phyloP scores from a whole-genome alignment of 192 early-diverging fungal genomes.

The Coemansia interrupta region DNA sequence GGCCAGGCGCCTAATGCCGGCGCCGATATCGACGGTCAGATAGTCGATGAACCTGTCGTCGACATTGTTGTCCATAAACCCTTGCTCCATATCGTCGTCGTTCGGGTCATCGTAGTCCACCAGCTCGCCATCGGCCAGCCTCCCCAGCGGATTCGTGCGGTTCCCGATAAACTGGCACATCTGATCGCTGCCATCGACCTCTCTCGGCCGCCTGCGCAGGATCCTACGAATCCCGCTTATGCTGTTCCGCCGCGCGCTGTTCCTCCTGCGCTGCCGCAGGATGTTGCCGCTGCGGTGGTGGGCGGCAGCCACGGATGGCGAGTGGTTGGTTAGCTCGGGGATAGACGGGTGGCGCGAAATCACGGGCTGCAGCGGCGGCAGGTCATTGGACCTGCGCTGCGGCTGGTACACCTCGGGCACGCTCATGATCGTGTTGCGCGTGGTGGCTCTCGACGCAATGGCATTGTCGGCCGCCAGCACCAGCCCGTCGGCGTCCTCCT shows the following conservation, averaged over 20 bases:
- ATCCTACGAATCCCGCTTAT: slow-evolving; percentile 15
- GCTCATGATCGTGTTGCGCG: slow-evolving; percentile 17
- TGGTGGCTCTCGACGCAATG: slow-evolving; percentile 17
- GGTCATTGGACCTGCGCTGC: not conserved
- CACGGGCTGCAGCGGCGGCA: not conserved
- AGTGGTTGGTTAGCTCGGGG: no score
- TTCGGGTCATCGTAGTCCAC: slow-evolving; percentile 50
- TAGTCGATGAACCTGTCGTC: slow-evolving; percentile 47
- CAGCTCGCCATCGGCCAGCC: slow-evolving; percentile 42
- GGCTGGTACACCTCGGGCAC: slow-evolving; percentile 18
- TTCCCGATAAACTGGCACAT: slow-evolving; percentile 46
- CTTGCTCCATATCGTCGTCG: slow-evolving; percentile 33
- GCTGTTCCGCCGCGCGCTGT: not conserved
- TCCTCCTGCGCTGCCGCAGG: not conserved
- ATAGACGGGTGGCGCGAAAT: slow-evolving; percentile 15
- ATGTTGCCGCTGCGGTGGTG: not conserved
- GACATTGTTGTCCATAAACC: slow-evolving; percentile 45
- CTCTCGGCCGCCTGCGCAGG: slow-evolving; percentile 19
- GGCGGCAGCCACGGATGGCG: not conserved
- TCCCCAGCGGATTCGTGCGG: slow-evolving; percentile 37
- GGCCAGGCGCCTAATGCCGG: slow-evolving; percentile 22
- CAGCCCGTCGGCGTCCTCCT: slow-evolving; percentile 19
- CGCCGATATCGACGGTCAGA: slow-evolving; percentile 26
- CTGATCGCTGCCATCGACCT: slow-evolving; percentile 4
- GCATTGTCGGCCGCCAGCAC: slow-evolving; percentile 27